Evolutionary conservation across 257 asterid species (phyloP).

Genomic region (Solanum sitiens): DNA sequence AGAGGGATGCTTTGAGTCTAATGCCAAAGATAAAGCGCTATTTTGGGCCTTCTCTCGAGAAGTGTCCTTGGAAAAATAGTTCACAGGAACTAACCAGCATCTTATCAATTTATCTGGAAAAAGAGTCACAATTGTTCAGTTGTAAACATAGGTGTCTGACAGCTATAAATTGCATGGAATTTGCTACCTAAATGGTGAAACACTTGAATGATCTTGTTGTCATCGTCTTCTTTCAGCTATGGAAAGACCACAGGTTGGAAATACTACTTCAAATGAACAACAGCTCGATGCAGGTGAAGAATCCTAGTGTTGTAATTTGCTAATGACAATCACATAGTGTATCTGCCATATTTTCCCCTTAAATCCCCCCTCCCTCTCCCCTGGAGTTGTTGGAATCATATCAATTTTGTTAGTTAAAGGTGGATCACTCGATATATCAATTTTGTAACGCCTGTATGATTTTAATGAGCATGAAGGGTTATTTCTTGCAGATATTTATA

Average conservation of each 20-base stretch:
- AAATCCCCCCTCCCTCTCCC: not conserved
- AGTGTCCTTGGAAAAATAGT: not conserved
- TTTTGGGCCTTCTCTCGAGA: not conserved
- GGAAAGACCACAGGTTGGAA: conserved; percentile 20
- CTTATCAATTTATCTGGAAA: not conserved
- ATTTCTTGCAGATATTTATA: not conserved
- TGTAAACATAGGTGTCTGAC: not conserved
- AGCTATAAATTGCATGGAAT: not conserved
- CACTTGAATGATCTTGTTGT: not conserved
- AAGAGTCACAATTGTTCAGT: not conserved
- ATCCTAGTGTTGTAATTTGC: not conserved
- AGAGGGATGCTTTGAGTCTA: not conserved
- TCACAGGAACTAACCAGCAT: not conserved
- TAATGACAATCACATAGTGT: not conserved
- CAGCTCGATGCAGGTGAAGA: conserved; percentile 16
- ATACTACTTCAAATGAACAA: conserved; percentile 6
- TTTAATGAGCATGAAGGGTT: not conserved
- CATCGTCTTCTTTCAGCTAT: conserved; percentile 23
- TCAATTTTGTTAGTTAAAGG: not conserved
- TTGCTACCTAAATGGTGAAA: not conserved
- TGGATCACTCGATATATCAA: not conserved
- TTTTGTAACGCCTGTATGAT: not conserved
- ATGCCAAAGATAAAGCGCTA: not conserved
- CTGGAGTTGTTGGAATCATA: not conserved
- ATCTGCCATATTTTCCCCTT: not conserved